Evolutionary conservation across 1,139 yeast species (phyloP).

Genomic region (Kurtzmaniella quercitrusa): DNA sequence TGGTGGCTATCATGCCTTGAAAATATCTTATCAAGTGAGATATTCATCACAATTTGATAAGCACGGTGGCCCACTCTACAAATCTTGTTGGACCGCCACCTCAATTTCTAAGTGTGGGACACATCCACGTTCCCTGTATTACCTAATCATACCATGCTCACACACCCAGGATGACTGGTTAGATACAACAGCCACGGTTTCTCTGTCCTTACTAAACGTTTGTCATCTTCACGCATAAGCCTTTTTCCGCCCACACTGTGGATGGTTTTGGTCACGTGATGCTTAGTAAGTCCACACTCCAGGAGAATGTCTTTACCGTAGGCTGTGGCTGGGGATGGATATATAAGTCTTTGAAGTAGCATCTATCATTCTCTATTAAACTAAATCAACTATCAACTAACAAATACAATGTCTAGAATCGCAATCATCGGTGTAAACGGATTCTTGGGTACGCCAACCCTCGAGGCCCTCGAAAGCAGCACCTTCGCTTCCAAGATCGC

Average conservation of each 20-base stretch:
- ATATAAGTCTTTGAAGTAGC: no score
- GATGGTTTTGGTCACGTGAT: neutral
- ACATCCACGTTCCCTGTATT: no score
- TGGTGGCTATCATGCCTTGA: no score
- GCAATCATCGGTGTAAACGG: conserved; percentile 57
- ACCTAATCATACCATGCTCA: no score
- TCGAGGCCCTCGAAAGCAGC: conserved; percentile 39
- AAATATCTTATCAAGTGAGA: no score
- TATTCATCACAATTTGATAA: no score
- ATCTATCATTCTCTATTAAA: no score
- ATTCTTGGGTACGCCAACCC: conserved; percentile 42
- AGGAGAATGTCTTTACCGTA: neutral
- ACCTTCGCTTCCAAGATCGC: conserved; percentile 38
- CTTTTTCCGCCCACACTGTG: neutral
- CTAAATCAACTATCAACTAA: neutral
- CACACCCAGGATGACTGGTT: no score
- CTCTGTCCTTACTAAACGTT: neutral
- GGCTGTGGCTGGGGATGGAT: neutral
- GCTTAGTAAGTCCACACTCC: neutral
- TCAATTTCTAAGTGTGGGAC: no score
- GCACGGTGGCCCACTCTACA: no score
- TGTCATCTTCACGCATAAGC: neutral
- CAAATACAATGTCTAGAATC: conserved; percentile 19
- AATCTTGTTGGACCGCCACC: no score
- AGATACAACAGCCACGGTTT: no score